Evolutionary conservation across 495 filamentous ascomycete genomes (phyloP), one percentile per base, ranked within the genome.

Genomic region (Daldinia bambusicola): DNA sequence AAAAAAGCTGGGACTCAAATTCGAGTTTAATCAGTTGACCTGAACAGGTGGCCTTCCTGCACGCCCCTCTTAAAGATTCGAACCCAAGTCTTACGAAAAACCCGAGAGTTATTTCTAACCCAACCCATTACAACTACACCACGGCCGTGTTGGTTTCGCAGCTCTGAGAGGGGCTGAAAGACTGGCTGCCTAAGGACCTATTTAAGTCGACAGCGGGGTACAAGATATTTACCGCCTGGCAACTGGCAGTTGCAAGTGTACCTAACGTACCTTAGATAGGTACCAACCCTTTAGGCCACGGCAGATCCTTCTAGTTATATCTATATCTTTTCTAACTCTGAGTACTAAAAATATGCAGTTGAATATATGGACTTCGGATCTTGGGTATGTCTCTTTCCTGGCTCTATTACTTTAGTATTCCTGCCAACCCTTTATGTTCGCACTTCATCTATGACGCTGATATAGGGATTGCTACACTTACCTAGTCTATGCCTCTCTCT

Each of bases 131-230:
- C 43, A 16, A 48, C 43, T 48, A 10, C 16, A 48, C 43, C 43
- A 48, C 43, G 43, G 43, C 43, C 43, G 20, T 10, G n/a, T 48
- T 48, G 43, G 43, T 3, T 48, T 48, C 43, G 16, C 8, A 20
- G 43, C 43, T 16, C 43, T 9, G 43, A 48, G 16, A 8, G 18
- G 43, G 43, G 43, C 16, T 48, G 43, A 20, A 20, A 20, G 43
- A 48, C 1, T 48, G 43, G 16, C 9, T 22, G 16, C 16, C 16
- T 48, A 48, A 48, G 43, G 43, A 9, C 7, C 7, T 48, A 48
- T 48, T 48, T 48, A 48, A 48, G 43, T 48, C 43, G 43, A 48
- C 43, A 10, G 43, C 43, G 43, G 43, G 43, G 43, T 48, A 48
- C 16, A 16, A 16, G 43, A 48, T 48, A 5, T 20, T 48, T 26